These are phyloP conservation scores for Hymenoscyphus fructigenus DNA, from an alignment of 2,329 filamentous ascomycete genomes.

Conservation along the genomic window DNA sequence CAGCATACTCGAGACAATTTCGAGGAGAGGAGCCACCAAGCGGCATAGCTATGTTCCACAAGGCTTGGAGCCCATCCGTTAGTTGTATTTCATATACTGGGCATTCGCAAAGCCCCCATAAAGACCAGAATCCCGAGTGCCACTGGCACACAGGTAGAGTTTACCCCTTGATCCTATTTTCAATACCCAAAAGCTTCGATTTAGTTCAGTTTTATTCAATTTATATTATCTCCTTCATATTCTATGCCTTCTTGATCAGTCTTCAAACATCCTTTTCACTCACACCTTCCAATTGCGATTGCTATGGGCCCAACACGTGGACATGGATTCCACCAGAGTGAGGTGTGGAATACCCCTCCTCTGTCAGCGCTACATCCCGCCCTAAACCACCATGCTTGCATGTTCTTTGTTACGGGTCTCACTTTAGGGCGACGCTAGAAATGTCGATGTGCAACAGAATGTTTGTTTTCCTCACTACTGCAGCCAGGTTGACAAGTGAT, in stretches of 20 bases:
- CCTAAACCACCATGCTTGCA: slow-evolving; percentile 7
- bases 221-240: not conserved
- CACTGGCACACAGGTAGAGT: too few species aligned
- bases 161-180: not conserved
- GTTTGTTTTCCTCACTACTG: slow-evolving; percentile 11
- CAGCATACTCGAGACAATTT: too few species aligned
- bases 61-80: not conserved
- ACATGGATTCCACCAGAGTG: not conserved
- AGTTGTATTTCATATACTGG: too few species aligned
- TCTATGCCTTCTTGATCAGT: not conserved
- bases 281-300: not conserved
- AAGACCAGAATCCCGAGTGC: too few species aligned
- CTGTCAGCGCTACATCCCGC: not conserved
- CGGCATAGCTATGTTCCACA: not conserved
- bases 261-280: not conserved
- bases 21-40: too few species aligned
- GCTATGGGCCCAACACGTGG: not conserved
- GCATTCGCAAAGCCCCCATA: too few species aligned
- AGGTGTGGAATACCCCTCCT: not conserved
- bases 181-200: not conserved
- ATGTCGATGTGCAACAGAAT: slow-evolving; percentile 17
- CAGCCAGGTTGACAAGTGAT: slow-evolving; percentile 12
- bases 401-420: slow-evolving; percentile 10
- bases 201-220: not conserved
- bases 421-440: slow-evolving; percentile 16